Base-by-base conservation (phyloP, 306 rosid genomes). In the Dalbergia oliveri region DNA sequence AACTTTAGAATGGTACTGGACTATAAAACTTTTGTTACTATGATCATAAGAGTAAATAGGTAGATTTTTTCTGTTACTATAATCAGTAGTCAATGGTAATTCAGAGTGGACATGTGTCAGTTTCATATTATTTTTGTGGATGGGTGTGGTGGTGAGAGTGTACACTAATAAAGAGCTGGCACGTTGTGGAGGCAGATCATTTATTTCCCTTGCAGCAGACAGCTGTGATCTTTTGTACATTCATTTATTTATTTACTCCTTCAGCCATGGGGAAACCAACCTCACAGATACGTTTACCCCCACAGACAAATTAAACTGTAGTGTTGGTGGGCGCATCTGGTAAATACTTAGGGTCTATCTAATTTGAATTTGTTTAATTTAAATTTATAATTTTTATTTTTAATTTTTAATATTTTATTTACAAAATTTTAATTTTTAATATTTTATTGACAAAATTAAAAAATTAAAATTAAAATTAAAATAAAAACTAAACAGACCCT, bases 191-290 rank as follows among this genome's bases (percentile, higher is more conserved):
- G 39, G 76, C 71, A 82, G 80, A 63, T 60, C 73, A 82, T 86
- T 79, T 62, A 86, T 64, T 37, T 70, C 19, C 31, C 41, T 54
- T 49, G 1, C 83, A 39, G 57, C 31, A 23, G 14, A 80, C 87
- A 86, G 85, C 87, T 86, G 81, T 80, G 41, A 68, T 39, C 26
- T 74, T 11, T 69, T 14, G 72, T 66, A 65, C 79, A 44, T 56
- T 6, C 6, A 57, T 44, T 47, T 51, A 57, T 44, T 47, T 51
- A 11, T 35, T 39, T 12, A 9, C 10, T 81, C 45, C 37, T 60
- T 35, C 60, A 60, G 10, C 47, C 11, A 8, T 43, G n/a, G 18
- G 72, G 78, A 61, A 23, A 16, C 41, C 41, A 77, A 54, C 56
- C n/a, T 56, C 39, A 26, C 65, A 31, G 12, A 73, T 82, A 18